phyloP scores from a whole-genome alignment of 139 green algal species.

The Diplosphaera chodatii region DNA sequence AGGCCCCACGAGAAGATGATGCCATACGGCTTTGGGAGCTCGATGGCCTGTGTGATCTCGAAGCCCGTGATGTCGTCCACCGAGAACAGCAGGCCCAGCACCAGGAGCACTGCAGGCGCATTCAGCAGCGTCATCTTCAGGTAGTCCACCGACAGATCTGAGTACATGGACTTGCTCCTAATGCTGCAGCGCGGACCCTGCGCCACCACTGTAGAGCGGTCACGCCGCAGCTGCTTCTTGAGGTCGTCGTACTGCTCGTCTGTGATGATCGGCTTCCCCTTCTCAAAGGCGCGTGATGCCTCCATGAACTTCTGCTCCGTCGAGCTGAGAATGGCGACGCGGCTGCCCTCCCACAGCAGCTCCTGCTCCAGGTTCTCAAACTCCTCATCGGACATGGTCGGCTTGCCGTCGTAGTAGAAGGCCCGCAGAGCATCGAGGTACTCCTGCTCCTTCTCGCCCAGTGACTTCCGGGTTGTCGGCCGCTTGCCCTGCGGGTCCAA shows the following conservation, averaged over 20 bases:
- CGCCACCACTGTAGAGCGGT: constrained; percentile 42
- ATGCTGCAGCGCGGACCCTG: constrained; percentile 75
- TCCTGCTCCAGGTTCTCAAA: constrained; percentile 84
- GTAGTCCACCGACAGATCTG: constrained; percentile 67
- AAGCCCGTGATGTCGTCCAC: constrained; percentile 84
- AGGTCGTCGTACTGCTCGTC: constrained; percentile 83
- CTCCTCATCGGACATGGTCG: constrained; percentile 72
- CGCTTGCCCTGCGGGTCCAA: constrained; percentile 17
- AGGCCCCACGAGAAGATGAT: constrained; percentile 78
- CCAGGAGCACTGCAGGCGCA: constrained; percentile 65
- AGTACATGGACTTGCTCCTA: constrained; percentile 68
- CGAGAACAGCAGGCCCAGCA: constrained; percentile 63
- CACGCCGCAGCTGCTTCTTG: constrained; percentile 53
- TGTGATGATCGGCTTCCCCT: constrained; percentile 65
- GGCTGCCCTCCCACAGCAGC: constrained; percentile 78
- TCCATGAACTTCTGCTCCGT: constrained; percentile 86
- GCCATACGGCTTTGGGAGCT: constrained; percentile 77
- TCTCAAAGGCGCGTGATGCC: constrained; percentile 54
- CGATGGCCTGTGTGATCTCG: constrained; percentile 63
- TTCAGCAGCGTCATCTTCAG: constrained; percentile 80
- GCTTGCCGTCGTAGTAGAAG: constrained; percentile 71
- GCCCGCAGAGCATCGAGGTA: constrained; percentile 71
- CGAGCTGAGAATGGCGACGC: constrained; percentile 44
- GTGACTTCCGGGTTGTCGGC: constrained; percentile 25
- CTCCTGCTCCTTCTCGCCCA: constrained; percentile 81